A percentile compares a stretch with the other conserved stretches of the same genome.
phyloP scores from a whole-genome alignment of 2,329 filamentous ascomycete species.

The Fusarium vanettenii region DNA sequence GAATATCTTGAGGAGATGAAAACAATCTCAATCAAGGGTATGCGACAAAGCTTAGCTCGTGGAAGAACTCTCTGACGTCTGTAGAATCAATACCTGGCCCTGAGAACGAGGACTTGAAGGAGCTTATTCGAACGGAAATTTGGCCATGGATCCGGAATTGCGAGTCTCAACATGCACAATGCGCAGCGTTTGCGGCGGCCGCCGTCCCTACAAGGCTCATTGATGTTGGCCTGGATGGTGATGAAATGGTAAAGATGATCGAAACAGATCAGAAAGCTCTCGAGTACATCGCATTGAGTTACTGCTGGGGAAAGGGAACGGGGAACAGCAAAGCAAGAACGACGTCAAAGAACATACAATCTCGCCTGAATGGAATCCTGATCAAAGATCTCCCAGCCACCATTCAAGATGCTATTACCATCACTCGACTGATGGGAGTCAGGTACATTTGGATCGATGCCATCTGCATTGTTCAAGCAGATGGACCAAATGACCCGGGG shows the following conservation, averaged over 20 bases:
- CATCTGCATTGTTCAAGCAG: conserved; percentile 2
- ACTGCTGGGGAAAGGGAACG: not conserved
- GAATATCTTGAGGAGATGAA: not conserved
- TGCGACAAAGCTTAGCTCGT: not conserved
- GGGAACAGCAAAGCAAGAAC: not conserved
- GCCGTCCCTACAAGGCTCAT: not conserved
- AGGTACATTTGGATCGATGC: conserved; percentile 2
- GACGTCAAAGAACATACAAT: not conserved
- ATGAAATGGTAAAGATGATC: not conserved
- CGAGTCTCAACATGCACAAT: not conserved
- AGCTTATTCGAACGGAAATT: not conserved
- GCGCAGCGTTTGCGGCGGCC: not conserved
- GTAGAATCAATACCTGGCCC: not conserved
- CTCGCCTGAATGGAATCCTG: not conserved
- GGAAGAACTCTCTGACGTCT: not conserved
- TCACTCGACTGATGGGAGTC: not conserved
- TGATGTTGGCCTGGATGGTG: not conserved
- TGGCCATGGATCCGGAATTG: not conserved
- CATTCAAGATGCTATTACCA: not conserved
- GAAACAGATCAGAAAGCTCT: not conserved
- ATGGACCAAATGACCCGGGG: not conserved
- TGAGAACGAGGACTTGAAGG: not conserved
- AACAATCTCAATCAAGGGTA: not conserved
- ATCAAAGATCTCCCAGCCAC: not conserved
- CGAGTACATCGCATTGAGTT: not conserved